phyloP scores from a whole-genome alignment of 2,329 filamentous ascomycete genomes.

The Penicillium vulpinum region DNA sequence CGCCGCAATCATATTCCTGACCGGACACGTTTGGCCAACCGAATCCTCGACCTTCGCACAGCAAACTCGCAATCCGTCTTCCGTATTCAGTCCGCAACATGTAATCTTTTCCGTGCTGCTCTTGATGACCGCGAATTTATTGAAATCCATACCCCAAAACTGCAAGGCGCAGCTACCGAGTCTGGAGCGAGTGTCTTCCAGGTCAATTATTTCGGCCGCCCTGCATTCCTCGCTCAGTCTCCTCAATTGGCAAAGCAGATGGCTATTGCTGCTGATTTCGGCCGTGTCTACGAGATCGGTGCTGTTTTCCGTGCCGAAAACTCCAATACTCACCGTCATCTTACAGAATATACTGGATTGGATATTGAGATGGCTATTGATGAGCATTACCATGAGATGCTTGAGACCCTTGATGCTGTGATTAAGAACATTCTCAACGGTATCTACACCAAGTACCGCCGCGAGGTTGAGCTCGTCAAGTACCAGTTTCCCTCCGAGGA shows the following conservation, averaged over 20 bases:
- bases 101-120: constrained; percentile 74
- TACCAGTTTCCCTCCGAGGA: constrained; percentile 83
- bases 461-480: constrained; percentile 77
- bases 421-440: constrained; percentile 78
- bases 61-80: constrained; percentile 84
- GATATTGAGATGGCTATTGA: constrained; percentile 93
- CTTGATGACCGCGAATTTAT: constrained; percentile 78
- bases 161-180: constrained; percentile 87
- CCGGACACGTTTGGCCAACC: constrained; percentile 72
- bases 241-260: constrained; percentile 93
- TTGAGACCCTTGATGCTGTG: constrained; percentile 73
- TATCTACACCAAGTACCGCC: constrained; percentile 66
- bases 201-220: constrained; percentile 85
- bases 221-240: constrained; percentile 85
- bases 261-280: constrained; percentile 85
- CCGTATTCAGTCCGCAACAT: constrained; percentile 78
- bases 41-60: constrained; percentile 82
- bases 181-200: constrained; percentile 90
- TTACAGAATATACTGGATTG: constrained; percentile 91
- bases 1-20: constrained; percentile 65
- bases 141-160: constrained; percentile 90
- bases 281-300: constrained; percentile 84
- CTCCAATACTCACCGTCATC: constrained; percentile 89
- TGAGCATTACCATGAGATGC: constrained; percentile 84
- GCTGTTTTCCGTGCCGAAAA: constrained; percentile 93